Evolutionary conservation across 345 rosid species (phyloP).

Genomic region (Arabis alpina): DNA sequence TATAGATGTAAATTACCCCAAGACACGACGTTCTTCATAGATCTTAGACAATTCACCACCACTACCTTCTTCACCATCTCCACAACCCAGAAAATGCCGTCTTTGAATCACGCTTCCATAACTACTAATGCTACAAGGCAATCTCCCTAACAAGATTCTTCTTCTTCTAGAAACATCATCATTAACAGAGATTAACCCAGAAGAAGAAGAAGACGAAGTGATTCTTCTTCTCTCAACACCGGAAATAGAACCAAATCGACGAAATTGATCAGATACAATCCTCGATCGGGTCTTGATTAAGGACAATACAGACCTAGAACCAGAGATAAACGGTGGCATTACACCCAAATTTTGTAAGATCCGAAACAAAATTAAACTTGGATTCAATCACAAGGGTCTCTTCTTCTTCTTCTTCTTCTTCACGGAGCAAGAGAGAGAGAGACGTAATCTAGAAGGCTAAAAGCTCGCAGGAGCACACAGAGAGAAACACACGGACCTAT

Average conservation of each 20-base stretch:
- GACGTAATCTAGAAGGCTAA: slow-evolving; percentile 31
- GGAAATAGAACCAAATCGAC: slow-evolving; percentile 50
- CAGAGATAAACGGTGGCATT: slow-evolving; percentile 70
- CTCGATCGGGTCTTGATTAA: slow-evolving; percentile 40
- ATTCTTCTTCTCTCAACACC: slow-evolving; percentile 44
- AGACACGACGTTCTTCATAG: slow-evolving; percentile 79
- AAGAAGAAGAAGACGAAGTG: slow-evolving; percentile 24
- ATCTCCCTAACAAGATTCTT: slow-evolving; percentile 25
- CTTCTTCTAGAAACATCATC: slow-evolving; percentile 23
- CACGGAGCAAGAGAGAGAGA: slow-evolving; percentile 28
- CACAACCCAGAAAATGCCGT: slow-evolving; percentile 86
- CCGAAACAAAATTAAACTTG: not conserved
- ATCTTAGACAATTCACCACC: slow-evolving; percentile 77
- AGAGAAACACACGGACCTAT: not conserved
- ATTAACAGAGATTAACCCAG: slow-evolving; percentile 26
- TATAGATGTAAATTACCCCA: slow-evolving; percentile 73
- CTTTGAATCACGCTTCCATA: slow-evolving; percentile 45
- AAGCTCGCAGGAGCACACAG: slow-evolving; percentile 33
- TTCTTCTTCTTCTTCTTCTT: slow-evolving; percentile 21
- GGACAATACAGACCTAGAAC: slow-evolving; percentile 52
- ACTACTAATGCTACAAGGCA: not conserved
- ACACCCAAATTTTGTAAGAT: slow-evolving; percentile 3
- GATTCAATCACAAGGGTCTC: slow-evolving; percentile 28
- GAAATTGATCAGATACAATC: slow-evolving; percentile 44
- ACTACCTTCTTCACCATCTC: slow-evolving; percentile 85